Conservation (phyloP, 2,329 filamentous ascomycete genomes). For the Leptosphaerulina australis region DNA sequence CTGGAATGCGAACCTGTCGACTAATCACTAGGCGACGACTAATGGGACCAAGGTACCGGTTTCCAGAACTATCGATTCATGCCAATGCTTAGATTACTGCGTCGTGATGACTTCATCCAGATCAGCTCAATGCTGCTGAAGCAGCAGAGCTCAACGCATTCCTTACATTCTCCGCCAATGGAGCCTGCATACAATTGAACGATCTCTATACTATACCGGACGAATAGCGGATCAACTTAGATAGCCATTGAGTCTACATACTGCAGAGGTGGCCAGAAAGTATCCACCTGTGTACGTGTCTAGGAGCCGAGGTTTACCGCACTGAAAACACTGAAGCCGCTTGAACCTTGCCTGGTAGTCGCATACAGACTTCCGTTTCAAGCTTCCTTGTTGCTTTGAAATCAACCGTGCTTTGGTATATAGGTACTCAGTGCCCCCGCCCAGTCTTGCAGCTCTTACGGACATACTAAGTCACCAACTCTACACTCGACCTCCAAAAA, state of each 20-base stretch:
- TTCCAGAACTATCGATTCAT: not conserved
- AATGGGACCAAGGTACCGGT: not conserved
- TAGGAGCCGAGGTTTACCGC: conserved; percentile 20
- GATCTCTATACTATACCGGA: not conserved
- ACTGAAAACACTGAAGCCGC: conserved; percentile 1
- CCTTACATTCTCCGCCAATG: not conserved
- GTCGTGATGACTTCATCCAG: not conserved
- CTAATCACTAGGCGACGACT: not conserved
- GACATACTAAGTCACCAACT: not conserved
- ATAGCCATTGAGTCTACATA: conserved; percentile 9
- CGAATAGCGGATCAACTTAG: not conserved
- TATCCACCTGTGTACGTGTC: conserved; percentile 6
- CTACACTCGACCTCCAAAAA: not conserved
- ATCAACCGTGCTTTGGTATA: conserved; percentile 8
- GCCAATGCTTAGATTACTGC: not conserved
- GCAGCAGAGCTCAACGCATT: not conserved
- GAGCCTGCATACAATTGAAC: not conserved
- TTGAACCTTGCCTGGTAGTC: conserved; percentile 6
- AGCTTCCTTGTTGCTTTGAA: conserved; percentile 9
- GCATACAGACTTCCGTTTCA: conserved; percentile 8
- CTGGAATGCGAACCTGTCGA: not conserved
- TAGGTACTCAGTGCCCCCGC: not conserved
- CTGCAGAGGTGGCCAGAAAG: conserved; percentile 3
- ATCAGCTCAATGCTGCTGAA: not conserved
- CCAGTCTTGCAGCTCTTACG: not conserved